A percentile compares a stretch with the other conserved stretches of the same genome.
phyloP scores from a whole-genome alignment of 352 stramenopile genomes.

The Proteromonas lacertae region DNA sequence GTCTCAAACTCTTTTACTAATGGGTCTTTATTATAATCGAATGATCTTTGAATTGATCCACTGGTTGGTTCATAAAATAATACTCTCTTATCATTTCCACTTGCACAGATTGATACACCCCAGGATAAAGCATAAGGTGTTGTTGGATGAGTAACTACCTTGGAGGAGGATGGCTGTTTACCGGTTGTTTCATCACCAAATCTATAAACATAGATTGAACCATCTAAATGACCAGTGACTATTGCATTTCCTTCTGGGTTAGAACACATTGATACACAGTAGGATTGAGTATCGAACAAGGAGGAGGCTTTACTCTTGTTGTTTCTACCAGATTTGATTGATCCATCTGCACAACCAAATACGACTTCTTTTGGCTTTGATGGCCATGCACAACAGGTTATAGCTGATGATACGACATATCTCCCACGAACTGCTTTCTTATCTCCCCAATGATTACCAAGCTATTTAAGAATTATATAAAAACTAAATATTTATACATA shows the following conservation, averaged over 20 bases:
- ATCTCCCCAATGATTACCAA: constrained; percentile 53
- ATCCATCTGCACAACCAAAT: constrained; percentile 61
- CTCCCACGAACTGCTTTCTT: constrained; percentile 87
- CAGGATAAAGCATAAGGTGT: constrained; percentile 51
- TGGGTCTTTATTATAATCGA: constrained; percentile 43
- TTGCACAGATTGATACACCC: constrained; percentile 45
- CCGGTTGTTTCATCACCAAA: constrained; percentile 37
- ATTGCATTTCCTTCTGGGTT: constrained; percentile 41
- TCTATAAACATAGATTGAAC: constrained; percentile 51
- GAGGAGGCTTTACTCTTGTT: constrained; percentile 54
- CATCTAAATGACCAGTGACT: constrained; percentile 51
- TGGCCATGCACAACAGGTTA: constrained; percentile 55
- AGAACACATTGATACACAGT: constrained; percentile 28
- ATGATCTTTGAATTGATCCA: constrained; percentile 28
- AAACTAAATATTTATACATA: no score
- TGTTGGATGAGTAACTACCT: constrained; percentile 41
- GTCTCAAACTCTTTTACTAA: constrained; percentile 12
- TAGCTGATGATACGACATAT: constrained; percentile 32
- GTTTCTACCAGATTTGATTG: constrained; percentile 60
- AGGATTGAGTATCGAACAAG: constrained; percentile 39
- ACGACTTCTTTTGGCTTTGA: constrained; percentile 48
- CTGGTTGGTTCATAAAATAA: constrained; percentile 55
- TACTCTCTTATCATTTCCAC: constrained; percentile 48
- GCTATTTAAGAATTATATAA: no score
- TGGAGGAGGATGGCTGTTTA: constrained; percentile 21